These are phyloP conservation scores for Penicillium sp. DNA, from an alignment of 2,329 filamentous ascomycete species.

Conservation along the genomic window DNA sequence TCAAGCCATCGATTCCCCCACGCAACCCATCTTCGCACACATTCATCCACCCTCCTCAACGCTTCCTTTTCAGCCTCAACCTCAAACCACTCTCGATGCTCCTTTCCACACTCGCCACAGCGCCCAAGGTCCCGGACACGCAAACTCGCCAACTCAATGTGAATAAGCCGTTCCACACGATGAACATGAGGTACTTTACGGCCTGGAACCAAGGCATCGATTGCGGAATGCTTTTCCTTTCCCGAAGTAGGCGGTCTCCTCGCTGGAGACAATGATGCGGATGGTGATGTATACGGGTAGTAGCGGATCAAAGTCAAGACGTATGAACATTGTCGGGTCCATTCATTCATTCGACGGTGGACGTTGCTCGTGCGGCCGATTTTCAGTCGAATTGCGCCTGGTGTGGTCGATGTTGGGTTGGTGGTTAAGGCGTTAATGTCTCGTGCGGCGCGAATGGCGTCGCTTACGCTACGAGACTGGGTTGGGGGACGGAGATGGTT, in stretches of 20 bases:
- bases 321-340: conserved; percentile 88
- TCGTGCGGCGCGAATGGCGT: conserved; percentile 36
- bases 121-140: conserved; percentile 54
- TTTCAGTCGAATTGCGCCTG: conserved; percentile 61
- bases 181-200: conserved; percentile 79
- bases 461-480: conserved; percentile 31
- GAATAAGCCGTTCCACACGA: conserved; percentile 82
- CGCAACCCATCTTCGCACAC: conserved; percentile 76
- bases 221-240: background rate
- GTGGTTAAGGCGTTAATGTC: conserved; percentile 30
- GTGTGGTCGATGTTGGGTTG: conserved; percentile 27
- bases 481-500: conserved; percentile 17
- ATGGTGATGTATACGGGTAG: conserved; percentile 65
- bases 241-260: background rate
- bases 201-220: conserved; percentile 22
- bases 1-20: conserved; percentile 57
- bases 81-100: conserved; percentile 95
- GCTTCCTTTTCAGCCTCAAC: conserved; percentile 68
- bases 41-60: conserved; percentile 63
- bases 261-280: conserved; percentile 16
- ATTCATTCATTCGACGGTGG: conserved; percentile 83
- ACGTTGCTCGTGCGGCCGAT: conserved; percentile 73
- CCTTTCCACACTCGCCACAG: conserved; percentile 73
- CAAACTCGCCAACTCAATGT: conserved; percentile 70
- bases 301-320: conserved; percentile 81